Evolutionary conservation across 345 rosid genomes (phyloP), one percentile per base, ranked within the genome.

Genomic region (Streptanthus diversifolius): DNA sequence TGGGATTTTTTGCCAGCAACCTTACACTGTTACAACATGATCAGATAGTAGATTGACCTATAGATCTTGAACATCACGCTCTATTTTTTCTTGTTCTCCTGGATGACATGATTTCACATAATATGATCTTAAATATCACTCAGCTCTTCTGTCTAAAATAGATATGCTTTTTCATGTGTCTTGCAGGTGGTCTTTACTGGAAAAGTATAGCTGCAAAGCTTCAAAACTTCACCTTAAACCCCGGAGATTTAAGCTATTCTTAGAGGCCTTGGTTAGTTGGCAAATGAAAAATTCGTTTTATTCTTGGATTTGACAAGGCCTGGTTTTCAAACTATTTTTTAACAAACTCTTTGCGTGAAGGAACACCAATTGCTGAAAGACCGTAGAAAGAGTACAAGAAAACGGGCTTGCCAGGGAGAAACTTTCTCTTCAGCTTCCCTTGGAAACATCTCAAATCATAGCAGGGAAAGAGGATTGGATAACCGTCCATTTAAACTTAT

Each of bases 141-240:
- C 27, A 40, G 17, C 17, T 61, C 17, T 22, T 32, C 25, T 44
- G 30, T 71, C 55, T 47, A 47, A 36, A 12, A 56, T 25, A 44
- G 24, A 47, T 27, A 35, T 64, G 51, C 0, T 64, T n/a, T 40
- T 45, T 67, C 41, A 48, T 51, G 37, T 72, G 32, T 70, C 74
- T 69, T 79, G 53, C 83, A 95, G 99, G 99, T 95, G 99, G 98
- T 90, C 99, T 76, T 83, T 95, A 72, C 81, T 95, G 82, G 99
- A 92, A 80, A 95, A 92, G 77, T 88, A 95, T 77, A 92, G 97
- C 78, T 95, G 96, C 82, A 92, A 91, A 85, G 98, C 98, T 74
- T 95, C 99, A 72, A 95, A 95, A 83, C 98, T 95, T 84, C 99
- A 92, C 79, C 79, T 90, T 65, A 95, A 90, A 83, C 99, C 98